These are phyloP conservation scores for Acrodontium crateriforme DNA, from an alignment of 2,329 filamentous ascomycete genomes.

Conservation along the genomic window DNA sequence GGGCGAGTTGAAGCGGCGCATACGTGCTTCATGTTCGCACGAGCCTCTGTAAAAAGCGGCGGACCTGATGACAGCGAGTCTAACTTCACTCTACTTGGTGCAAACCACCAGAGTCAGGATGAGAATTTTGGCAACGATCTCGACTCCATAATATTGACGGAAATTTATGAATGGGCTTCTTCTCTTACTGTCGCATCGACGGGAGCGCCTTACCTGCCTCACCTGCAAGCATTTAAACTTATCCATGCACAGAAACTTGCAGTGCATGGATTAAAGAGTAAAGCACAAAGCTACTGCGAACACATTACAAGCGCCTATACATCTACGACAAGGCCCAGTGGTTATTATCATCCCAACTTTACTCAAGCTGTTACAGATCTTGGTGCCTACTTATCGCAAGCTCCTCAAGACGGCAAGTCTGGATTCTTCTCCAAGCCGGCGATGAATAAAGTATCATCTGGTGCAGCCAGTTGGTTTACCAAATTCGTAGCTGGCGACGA, in stretches of 20 bases:
- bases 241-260: constrained; percentile 74
- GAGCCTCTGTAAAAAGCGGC: constrained; percentile 55
- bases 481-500: constrained; percentile 94
- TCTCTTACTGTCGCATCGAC: constrained; percentile 46
- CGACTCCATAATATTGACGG: constrained; percentile 83
- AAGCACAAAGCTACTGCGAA: constrained; percentile 87
- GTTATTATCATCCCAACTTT: constrained; percentile 68
- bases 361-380: constrained; percentile 72
- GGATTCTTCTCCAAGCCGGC: constrained; percentile 92
- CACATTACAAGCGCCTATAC: constrained; percentile 62
- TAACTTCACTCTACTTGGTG: constrained; percentile 71
- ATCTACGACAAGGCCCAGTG: constrained; percentile 68
- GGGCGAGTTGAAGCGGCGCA: constrained; percentile 84
- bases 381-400: constrained; percentile 66
- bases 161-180: constrained; percentile 84
- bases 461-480: constrained; percentile 84
- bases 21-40: constrained; percentile 82
- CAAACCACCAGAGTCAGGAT: constrained; percentile 60
- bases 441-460: constrained; percentile 89
- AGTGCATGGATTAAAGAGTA: constrained; percentile 66
- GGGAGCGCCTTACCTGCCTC: constrained; percentile 44
- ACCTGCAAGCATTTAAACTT: constrained; percentile 82
- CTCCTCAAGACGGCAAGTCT: constrained; percentile 49
- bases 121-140: constrained; percentile 60
- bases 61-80: constrained; percentile 70